Evolutionary conservation across 257 asterid species (phyloP), one percentile per base, ranked within the genome.

Genomic region (Verbascum thapsus): DNA sequence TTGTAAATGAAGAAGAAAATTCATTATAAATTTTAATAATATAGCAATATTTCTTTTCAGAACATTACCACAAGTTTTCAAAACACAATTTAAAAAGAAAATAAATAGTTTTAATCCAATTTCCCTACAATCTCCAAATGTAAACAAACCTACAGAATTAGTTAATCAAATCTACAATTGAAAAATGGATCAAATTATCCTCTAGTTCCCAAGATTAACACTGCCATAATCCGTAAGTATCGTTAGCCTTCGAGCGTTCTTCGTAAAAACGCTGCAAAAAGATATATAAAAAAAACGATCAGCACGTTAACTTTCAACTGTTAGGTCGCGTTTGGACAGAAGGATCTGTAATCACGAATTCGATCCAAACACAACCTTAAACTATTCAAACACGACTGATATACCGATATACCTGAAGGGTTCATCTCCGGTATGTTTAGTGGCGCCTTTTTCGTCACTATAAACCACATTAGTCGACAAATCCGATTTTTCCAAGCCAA

Each of bases 391-490:
- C 22, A 17, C 20, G 41, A 43, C 15, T 42, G 30, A n/a, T n/a
- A n/a, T n/a, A n/a, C n/a, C 3, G 13, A 53, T 18, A n/a, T 40
- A 84, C 95, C 92, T 67, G 72, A 82, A 82, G 60, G 81, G 82
- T 61, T 88, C 86, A 49, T 85, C 91, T 50, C 91, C 89, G 5
- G 77, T 61, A 68, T 75, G 89, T 50, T 71, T 85, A n/a, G 77
- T 83, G 0, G 55, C 5, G 15, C 88, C 87, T 1, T 52, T 55
- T 6, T 45, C 72, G 61, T 83, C 84, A 39, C 71, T 75, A 57
- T 80, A 85, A 15, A 85, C 54, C 43, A 85, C 83, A 51, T 77
- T 85, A 80, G 77, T 84, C 55, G 47, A 55, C 72, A 84, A 71
- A 54, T 82, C 88, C 8, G 88, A 78, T 51, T 71, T 74, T 63